phyloP scores from a whole-genome alignment of 768 basidiomycete species.

The Strobilomyces confusus region DNA sequence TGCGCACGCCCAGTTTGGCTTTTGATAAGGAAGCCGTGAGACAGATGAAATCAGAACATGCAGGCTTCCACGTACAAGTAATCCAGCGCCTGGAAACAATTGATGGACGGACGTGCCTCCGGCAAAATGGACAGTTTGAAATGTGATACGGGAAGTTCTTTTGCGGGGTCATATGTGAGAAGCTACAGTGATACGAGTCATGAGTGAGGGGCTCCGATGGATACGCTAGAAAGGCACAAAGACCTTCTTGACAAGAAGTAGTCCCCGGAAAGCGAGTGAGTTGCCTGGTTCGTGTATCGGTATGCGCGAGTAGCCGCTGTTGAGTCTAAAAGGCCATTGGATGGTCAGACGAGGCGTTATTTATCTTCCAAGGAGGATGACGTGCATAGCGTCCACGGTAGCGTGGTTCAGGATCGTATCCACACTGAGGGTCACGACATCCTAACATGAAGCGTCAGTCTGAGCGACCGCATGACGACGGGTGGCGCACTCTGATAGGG shows the following conservation, averaged over 20 bases:
- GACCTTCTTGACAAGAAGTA: slow-evolving; percentile 82
- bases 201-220: background rate
- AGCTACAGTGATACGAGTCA: slow-evolving; percentile 44
- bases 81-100: slow-evolving; percentile 92
- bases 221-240: background rate
- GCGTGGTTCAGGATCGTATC: slow-evolving; percentile 78
- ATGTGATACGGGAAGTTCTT: slow-evolving; percentile 64
- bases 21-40: slow-evolving; percentile 49
- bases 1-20: slow-evolving; percentile 96
- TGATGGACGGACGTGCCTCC: slow-evolving; percentile 84
- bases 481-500: slow-evolving; percentile 51
- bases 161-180: slow-evolving; percentile 83
- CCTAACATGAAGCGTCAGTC: slow-evolving; percentile 36
- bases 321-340: slow-evolving; percentile 39
- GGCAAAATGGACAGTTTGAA: slow-evolving; percentile 83
- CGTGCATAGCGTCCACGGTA: slow-evolving; percentile 72
- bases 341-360: slow-evolving; percentile 1
- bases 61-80: slow-evolving; percentile 59
- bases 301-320: slow-evolving; percentile 90
- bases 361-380: slow-evolving; percentile 9
- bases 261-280: slow-evolving; percentile 68
- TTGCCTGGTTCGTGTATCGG: slow-evolving; percentile 78
- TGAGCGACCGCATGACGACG: background rate
- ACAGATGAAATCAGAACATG: background rate
- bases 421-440: slow-evolving; percentile 74